phyloP scores from a whole-genome alignment of 225 moss, liverwort and hornwort genomes.

The Marchantia paleacea region DNA sequence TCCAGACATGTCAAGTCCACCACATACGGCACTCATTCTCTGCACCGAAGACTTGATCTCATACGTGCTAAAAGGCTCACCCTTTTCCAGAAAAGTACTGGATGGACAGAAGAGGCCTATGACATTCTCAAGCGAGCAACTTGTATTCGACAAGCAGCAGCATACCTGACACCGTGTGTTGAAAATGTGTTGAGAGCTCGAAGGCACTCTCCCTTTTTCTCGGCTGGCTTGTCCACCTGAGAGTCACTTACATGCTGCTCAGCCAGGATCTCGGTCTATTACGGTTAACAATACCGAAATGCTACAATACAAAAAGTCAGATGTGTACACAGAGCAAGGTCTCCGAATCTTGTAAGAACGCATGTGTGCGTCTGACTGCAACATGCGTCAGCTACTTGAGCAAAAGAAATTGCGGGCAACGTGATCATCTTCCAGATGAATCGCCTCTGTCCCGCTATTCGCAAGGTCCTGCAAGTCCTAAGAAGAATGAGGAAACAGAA shows the following conservation, averaged over 20 bases:
- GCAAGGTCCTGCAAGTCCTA: slow-evolving; percentile 6
- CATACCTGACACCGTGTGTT: background rate
- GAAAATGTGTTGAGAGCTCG: background rate
- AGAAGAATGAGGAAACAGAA: background rate
- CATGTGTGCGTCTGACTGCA: slow-evolving; percentile 1
- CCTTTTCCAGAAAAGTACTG: background rate
- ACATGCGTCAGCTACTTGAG: background rate
- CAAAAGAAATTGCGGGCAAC: background rate
- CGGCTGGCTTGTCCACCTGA: background rate
- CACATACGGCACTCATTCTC: background rate
- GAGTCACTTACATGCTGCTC: background rate
- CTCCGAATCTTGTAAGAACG: background rate
- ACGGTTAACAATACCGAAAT: background rate
- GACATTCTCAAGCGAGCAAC: background rate
- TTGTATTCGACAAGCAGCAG: background rate
- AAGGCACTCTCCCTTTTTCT: background rate
- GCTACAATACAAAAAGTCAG: background rate
- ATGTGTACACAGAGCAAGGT: background rate
- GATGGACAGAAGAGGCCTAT: background rate
- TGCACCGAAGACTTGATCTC: background rate
- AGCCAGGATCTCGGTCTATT: background rate
- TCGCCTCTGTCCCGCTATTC: background rate
- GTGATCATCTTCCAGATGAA: background rate
- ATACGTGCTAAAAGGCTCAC: background rate
- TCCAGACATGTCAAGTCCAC: background rate